Evolutionary conservation across 225 moss, liverwort and hornwort species (phyloP), one percentile per base, ranked within the genome.

Genomic region (Physcomitrium patens): DNA sequence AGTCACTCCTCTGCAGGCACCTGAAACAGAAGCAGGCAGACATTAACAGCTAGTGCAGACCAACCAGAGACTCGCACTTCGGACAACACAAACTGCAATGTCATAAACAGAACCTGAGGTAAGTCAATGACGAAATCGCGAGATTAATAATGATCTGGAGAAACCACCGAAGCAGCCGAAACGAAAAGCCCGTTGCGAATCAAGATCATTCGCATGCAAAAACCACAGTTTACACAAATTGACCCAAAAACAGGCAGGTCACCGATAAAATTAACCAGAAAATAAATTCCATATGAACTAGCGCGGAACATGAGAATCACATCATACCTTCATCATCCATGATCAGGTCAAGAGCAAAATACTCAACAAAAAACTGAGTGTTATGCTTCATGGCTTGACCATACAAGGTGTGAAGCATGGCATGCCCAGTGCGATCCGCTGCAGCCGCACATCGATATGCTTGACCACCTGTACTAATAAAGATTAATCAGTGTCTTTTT

Each of bases 351-450:
- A 97, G 83, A 20, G 94, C 97, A 61, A 97, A 74, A 71, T 91
- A 99, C 81, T 99, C 94, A 55, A 99, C 94, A 50, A 99, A 99
- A 78, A 99, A 99, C 63, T 99, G 97, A 12, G 97, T 99, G 76
- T 99, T 93, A 69, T 99, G 97, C 83, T 86, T 94, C 97, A 99
- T 91, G 68, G 97, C 97, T 75, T 99, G 97, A 20, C 97, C 97
- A 63, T 99, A 99, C 42, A 99, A 85, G 13, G 97, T 99, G 81
- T 99, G 97, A 23, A 99, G 90, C 83, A 95, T 81, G 57, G 94
- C 94, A 83, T 99, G 97, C 47, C 97, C 97, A 57, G 97, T 99
- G 43, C 97, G 86, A 81, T 97, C 97, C 63, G 97, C 97, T 54
- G 97, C 97, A 84, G 94, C 94, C 12, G 97, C 97, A 87, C 97